Base-by-base conservation (phyloP, 2,329 filamentous ascomycete genomes). In the Pleomassaria siparia region DNA sequence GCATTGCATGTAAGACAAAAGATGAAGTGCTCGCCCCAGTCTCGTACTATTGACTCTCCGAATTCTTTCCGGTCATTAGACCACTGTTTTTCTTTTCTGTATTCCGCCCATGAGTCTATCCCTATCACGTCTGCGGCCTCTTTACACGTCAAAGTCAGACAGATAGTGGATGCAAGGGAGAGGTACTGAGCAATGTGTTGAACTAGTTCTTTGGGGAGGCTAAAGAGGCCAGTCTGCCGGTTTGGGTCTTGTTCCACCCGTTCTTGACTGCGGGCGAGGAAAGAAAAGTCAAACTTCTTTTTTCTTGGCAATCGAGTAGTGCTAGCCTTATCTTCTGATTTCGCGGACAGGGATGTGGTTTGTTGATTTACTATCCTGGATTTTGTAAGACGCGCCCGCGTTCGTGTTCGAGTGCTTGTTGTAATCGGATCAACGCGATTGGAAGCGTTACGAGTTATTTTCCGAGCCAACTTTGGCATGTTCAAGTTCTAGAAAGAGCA, bases 131-230 rank as follows among this genome's bases (percentile, higher is more conserved):
- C 30, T 3, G 37, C 25, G 12, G 46, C 46, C 9, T 43, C 24
- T 40, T 48, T 48, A 35, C 46, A 48, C 30, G 41, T 44, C 2
- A 48, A 36, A 9, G 24, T 48, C 2, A 48, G 29, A 20, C 41
- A 44, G 29, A 48, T 24, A 21, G 28, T 15, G 10, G 32, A 40
- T 21, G 36, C 25, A 5, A 35, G 35, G 2, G 24, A 13, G 10
- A 48, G 41, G 20, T 30, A n/a, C n/a, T 11, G 35, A 9, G 33
- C 28, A 21, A 48, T 44, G 18, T 22, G 5, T 13, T n/a, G 18
- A 16, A 47, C 21, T 22, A 47, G 12, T 25, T 47, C 45, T n/a
- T 33, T 30, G n/a, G 44, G 44, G 4, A 29, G 39, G 13, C 30
- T 36, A 22, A 43, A 24, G 32, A 47, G 44, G 10, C 10, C 15